Percentiles rank a stretch among this genome's conserved stretches.
Conservation (phyloP, 2,329 filamentous ascomycete species). For the Fusarium veterinarium region DNA sequence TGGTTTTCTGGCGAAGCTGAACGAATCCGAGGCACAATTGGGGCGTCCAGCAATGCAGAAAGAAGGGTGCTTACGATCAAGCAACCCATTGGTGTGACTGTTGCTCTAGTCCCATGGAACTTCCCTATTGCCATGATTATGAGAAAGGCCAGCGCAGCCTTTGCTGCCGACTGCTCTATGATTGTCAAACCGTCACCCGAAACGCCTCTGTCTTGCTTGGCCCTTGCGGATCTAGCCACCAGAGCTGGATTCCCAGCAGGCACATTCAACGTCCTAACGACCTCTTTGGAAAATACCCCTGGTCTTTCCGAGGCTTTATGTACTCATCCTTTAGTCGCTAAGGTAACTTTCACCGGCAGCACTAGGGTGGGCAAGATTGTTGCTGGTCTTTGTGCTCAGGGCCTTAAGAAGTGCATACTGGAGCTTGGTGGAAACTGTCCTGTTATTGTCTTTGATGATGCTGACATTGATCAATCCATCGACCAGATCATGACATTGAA, state of each 20-base stretch:
- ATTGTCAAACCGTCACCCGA: conserved; percentile 78
- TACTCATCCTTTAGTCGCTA: conserved; percentile 46
- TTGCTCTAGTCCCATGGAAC: conserved; percentile 62
- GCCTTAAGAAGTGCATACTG: conserved; percentile 74
- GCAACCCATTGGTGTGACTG: conserved; percentile 50
- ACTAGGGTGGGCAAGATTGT: conserved; percentile 76
- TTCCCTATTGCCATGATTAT: conserved; percentile 67
- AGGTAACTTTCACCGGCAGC: conserved; percentile 82
- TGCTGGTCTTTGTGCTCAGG: conserved; percentile 67
- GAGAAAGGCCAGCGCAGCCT: conserved; percentile 61
- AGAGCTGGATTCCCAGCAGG: conserved; percentile 78
- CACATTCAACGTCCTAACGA: conserved; percentile 66
- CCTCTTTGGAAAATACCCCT: conserved; percentile 57
- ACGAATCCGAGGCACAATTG: conserved; percentile 62
- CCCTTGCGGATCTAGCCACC: conserved; percentile 73
- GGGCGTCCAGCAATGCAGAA: conserved; percentile 55
- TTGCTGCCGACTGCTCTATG: conserved; percentile 82
- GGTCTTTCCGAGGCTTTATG: conserved; percentile 54
- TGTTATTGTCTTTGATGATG: conserved; percentile 74
- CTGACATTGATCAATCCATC: conserved; percentile 52
- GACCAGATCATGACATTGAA: conserved; percentile 53
- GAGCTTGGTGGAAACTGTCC: conserved; percentile 78
- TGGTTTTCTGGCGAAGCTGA: conserved; percentile 66
- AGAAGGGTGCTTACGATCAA: conserved; percentile 78
- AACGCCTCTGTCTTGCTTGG: conserved; percentile 77